Base-by-base conservation (phyloP, 2,329 filamentous ascomycete genomes). In the Emmonsiellopsis sp. region DNA sequence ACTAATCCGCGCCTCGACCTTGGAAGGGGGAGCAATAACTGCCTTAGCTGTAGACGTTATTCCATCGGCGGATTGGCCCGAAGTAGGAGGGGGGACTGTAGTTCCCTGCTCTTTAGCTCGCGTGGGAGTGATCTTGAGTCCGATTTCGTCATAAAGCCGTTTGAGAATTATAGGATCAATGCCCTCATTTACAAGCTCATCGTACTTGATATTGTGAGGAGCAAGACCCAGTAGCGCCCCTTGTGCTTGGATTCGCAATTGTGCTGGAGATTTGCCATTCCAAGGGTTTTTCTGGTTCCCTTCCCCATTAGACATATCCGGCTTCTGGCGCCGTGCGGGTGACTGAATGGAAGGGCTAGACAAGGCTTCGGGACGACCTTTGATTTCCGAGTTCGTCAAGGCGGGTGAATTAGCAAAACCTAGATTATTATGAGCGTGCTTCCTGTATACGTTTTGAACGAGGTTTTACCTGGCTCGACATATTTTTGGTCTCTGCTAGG, bases 11-110 rank as follows among this genome's bases (percentile, higher is more conserved):
- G 13, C 6, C n/a, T 42, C 48, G 34, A 40, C 42, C 5, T 11
- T 31, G 10, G 37, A 31, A 34, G n/a, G 11, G 42, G 42, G 39
- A 14, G 40, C 11, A 27, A 44, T 32, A 6, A n/a, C 6, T 50
- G 78, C 79, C 65, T 87, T 90, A 1, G 81, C 83, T n/a, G 87
- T 87, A 86, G 55, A 92, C 88, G 42, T 89, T 86, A 60, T 87
- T 88, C 21, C 87, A 62, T 87, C 83, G 58, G 86, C 76, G 6
- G 79, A 74, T 57, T 73, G 76, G 45, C 57, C 62, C 7, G 62
- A 47, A 10, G 60, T 53, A 11, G 61, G 17, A 27, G 43, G 11
- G 10, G 8, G 27, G 10, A 43, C 47, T 31, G 13, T 17, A 31
- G 21, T 39, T 11, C 6, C 11, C 11, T 40, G 13, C 7, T 33